A percentile compares a stretch with the other conserved stretches of the same genome.
Conservation (phyloP, 2,329 filamentous ascomycete genomes). For the Pseudocercospora musae region DNA sequence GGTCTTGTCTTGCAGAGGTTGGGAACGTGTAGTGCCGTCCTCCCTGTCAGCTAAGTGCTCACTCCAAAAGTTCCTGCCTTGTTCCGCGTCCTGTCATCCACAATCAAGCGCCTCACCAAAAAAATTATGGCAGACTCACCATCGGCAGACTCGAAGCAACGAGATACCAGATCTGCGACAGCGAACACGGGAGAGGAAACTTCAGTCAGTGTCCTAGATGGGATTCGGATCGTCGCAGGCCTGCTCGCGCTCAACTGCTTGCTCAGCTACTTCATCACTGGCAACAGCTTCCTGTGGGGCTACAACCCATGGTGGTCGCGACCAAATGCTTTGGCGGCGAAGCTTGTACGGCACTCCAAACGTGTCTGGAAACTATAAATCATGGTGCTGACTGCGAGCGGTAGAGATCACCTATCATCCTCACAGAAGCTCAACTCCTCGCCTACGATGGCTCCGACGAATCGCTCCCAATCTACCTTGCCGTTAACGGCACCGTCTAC, state of each 20-base stretch:
- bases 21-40: background rate
- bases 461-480: constrained; percentile 77
- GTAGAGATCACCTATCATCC: constrained; percentile 57
- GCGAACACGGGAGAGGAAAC: background rate
- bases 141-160: background rate
- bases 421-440: constrained; percentile 73
- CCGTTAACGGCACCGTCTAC: constrained; percentile 83
- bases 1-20: background rate
- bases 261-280: constrained; percentile 40
- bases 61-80: background rate
- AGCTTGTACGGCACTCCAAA: constrained; percentile 7
- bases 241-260: constrained; percentile 36
- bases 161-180: background rate
- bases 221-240: constrained; percentile 35
- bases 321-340: constrained; percentile 41
- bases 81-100: background rate
- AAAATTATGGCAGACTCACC: background rate
- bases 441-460: constrained; percentile 75
- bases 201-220: constrained; percentile 27
- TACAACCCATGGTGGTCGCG: constrained; percentile 62
- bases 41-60: background rate
- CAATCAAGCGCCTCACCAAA: background rate
- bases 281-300: constrained; percentile 62
- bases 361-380: background rate
- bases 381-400: background rate